phyloP scores from a whole-genome alignment of 2,329 filamentous ascomycete genomes.

The Allantophomopsis lycopodina region DNA sequence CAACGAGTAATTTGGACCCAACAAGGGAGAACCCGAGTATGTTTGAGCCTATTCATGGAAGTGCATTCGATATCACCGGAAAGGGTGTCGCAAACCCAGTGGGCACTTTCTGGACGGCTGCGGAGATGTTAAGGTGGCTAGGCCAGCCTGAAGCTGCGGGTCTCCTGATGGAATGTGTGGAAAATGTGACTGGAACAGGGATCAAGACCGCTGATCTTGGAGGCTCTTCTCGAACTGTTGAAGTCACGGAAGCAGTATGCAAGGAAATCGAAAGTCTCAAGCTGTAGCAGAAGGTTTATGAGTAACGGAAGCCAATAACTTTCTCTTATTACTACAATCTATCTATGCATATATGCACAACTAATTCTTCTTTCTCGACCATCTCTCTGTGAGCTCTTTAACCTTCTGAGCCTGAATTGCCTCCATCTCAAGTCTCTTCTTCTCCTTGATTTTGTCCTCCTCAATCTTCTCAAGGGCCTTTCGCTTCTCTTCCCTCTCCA shows the following conservation, averaged over 20 bases:
- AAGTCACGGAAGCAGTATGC: constrained; percentile 2
- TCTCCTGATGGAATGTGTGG: constrained; percentile 32
- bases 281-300: background rate
- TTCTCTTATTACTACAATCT: no score
- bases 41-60: constrained; percentile 45
- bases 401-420: constrained; percentile 16
- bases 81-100: constrained; percentile 40
- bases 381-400: no score
- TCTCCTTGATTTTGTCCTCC: constrained; percentile 33
- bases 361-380: no score
- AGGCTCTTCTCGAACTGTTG: constrained; percentile 15
- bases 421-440: constrained; percentile 36
- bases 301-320: no score
- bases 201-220: constrained; percentile 36
- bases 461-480: constrained; percentile 42
- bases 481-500: constrained; percentile 59
- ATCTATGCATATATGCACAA: no score
- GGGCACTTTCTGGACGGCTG: constrained; percentile 39
- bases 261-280: background rate
- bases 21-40: constrained; percentile 34
- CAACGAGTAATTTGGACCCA: constrained; percentile 52
- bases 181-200: constrained; percentile 33
- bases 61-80: constrained; percentile 39
- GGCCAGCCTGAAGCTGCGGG: constrained; percentile 33
- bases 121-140: constrained; percentile 37